A percentile compares a stretch with the other conserved stretches of the same genome.
phyloP scores from a whole-genome alignment of 208 protist genomes.

The Pavlovales sp. region DNA sequence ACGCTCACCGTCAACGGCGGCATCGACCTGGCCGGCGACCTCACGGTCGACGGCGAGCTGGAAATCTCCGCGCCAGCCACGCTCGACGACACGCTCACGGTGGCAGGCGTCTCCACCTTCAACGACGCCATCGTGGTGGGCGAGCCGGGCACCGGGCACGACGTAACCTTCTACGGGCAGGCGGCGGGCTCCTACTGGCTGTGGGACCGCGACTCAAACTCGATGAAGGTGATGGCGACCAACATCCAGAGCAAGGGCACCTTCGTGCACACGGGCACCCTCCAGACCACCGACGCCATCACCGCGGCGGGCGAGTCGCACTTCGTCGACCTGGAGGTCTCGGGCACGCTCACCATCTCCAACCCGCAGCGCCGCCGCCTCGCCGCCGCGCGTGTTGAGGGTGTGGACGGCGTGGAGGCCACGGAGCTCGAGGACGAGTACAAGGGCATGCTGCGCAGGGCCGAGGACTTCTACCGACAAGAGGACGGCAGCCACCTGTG shows the following conservation, averaged over 20 bases:
- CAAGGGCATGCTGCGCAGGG: neutral
- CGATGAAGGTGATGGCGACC: neutral
- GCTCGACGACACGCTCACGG: neutral
- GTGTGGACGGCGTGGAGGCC: neutral
- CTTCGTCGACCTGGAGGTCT: neutral
- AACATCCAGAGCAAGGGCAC: neutral
- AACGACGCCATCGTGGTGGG: neutral
- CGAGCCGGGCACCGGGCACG: no score
- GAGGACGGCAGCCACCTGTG: neutral
- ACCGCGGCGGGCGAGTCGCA: no score
- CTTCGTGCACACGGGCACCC: neutral
- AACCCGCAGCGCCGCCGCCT: no score
- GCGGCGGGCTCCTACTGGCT: neutral
- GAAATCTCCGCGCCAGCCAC: neutral
- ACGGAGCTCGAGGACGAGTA: neutral
- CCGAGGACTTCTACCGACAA: neutral
- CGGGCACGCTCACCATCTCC: neutral
- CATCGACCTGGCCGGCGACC: neutral
- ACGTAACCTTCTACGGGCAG: neutral
- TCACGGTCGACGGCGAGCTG: neutral
- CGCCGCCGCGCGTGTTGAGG: no score
- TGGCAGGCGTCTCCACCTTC: neutral
- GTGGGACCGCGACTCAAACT: neutral
- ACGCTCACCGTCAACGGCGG: neutral
- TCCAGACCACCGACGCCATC: neutral